Percentiles rank a stretch among this genome's conserved stretches.
These are phyloP conservation scores for Penicillium malachiteum DNA, from an alignment of 495 filamentous ascomycete species.

Conservation along the genomic window DNA sequence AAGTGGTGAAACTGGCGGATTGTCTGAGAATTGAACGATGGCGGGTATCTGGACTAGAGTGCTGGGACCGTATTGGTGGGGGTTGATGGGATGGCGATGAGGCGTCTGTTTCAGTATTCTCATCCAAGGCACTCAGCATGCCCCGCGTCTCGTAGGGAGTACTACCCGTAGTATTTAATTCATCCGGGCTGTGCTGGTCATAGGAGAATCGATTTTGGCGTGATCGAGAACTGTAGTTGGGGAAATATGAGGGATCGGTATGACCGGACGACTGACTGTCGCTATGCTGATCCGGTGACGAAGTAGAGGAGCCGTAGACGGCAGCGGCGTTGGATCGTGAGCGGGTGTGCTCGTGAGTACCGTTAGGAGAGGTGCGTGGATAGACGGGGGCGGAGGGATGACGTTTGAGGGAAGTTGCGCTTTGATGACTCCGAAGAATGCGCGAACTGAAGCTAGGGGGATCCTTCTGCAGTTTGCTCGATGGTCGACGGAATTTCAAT, in stretches of 20 bases:
- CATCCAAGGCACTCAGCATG: constrained; percentile 65
- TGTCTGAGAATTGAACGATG: constrained; percentile 63
- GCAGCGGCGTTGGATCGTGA: constrained; percentile 51
- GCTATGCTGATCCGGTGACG: constrained; percentile 50
- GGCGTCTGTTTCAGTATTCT: constrained; percentile 51
- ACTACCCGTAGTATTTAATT: constrained; percentile 47
- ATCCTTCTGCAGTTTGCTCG: constrained; percentile 52
- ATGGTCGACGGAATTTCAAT: constrained; percentile 48
- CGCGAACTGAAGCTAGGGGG: constrained; percentile 44
- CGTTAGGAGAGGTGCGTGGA: constrained; percentile 40
- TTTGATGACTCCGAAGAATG: constrained; percentile 47
- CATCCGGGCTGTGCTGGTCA: constrained; percentile 61
- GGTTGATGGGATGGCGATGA: constrained; percentile 36
- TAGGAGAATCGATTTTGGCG: constrained; percentile 51
- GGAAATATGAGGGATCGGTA: constrained; percentile 34
- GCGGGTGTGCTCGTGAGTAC: constrained; percentile 48
- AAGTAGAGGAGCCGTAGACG: constrained; percentile 50
- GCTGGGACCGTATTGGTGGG: constrained; percentile 55
- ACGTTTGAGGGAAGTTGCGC: constrained; percentile 56
- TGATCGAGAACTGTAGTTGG: constrained; percentile 30
- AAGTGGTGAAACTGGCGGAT: constrained; percentile 73
- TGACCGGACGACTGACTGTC: constrained; percentile 49
- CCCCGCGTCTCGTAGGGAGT: constrained; percentile 66
- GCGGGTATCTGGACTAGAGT: constrained; percentile 59
- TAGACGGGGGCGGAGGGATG: constrained; percentile 68